These are phyloP conservation scores for Penicillium lividum DNA, from an alignment of 495 filamentous ascomycete species.

Conservation along the genomic window DNA sequence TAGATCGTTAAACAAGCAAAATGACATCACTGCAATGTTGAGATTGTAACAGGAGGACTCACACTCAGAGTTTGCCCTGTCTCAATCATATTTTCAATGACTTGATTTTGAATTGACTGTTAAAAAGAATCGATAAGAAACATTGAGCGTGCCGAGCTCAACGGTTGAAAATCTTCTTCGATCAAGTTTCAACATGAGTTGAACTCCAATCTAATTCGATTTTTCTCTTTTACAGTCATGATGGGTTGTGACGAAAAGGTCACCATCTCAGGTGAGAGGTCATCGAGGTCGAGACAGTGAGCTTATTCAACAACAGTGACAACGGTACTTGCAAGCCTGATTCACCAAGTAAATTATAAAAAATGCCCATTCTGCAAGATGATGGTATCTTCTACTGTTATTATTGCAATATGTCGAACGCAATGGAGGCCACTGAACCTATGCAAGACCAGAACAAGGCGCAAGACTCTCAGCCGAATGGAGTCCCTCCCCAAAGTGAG, in stretches of 20 bases:
- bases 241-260: neutral
- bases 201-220: neutral
- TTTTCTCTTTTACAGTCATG: neutral
- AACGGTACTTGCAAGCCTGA: neutral
- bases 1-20: no score
- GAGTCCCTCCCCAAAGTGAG: neutral
- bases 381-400: neutral
- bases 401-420: neutral
- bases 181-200: neutral
- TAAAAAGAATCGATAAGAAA: no score
- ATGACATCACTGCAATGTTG: neutral
- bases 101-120: no score
- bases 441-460: neutral
- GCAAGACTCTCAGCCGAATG: neutral
- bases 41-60: no score
- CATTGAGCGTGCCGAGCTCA: neutral
- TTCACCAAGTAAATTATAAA: neutral
- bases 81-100: neutral
- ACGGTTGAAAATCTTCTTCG: neutral
- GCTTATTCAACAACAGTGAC: neutral
- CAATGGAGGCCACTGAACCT: neutral
- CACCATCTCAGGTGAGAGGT: neutral
- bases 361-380: neutral
- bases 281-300: neutral
- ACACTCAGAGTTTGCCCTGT: neutral